Percentiles rank a stretch among this genome's conserved stretches.
These are phyloP conservation scores for Prunus dulcis DNA, from an alignment of 306 rosid species.

Conservation along the genomic window DNA sequence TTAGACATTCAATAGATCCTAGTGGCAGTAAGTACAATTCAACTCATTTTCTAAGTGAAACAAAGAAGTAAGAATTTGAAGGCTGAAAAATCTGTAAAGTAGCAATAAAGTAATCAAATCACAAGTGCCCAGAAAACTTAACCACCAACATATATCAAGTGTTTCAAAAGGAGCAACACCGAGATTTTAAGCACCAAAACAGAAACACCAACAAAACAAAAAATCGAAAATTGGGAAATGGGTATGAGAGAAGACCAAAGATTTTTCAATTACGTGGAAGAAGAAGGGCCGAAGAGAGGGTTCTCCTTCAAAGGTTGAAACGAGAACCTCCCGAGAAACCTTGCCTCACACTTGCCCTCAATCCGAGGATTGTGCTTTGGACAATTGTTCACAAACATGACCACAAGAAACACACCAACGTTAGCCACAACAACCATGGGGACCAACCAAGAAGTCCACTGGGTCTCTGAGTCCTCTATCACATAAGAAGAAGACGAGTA, in stretches of 20 bases:
- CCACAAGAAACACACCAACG: slow-evolving; percentile 49
- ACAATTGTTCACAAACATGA: slow-evolving; percentile 72
- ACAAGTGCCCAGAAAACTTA: background rate
- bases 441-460: slow-evolving; percentile 83
- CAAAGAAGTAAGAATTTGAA: background rate
- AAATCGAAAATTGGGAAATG: background rate
- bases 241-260: background rate
- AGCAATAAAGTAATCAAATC: background rate
- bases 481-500: slow-evolving; percentile 31
- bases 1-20: background rate
- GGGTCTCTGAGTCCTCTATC: slow-evolving; percentile 42
- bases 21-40: background rate
- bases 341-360: slow-evolving; percentile 52
- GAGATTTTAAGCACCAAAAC: background rate
- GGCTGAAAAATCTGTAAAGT: background rate
- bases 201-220: background rate
- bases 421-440: slow-evolving; percentile 68
- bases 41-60: background rate
- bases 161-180: background rate
- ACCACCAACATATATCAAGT: background rate
- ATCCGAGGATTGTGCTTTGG: slow-evolving; percentile 39
- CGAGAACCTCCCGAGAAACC: slow-evolving; percentile 62
- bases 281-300: slow-evolving; percentile 86
- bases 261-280: slow-evolving; percentile 49
- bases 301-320: slow-evolving; percentile 70